Evolutionary conservation across 2,329 filamentous ascomycete species (phyloP).

Genomic region (Penicillium glabrum): DNA sequence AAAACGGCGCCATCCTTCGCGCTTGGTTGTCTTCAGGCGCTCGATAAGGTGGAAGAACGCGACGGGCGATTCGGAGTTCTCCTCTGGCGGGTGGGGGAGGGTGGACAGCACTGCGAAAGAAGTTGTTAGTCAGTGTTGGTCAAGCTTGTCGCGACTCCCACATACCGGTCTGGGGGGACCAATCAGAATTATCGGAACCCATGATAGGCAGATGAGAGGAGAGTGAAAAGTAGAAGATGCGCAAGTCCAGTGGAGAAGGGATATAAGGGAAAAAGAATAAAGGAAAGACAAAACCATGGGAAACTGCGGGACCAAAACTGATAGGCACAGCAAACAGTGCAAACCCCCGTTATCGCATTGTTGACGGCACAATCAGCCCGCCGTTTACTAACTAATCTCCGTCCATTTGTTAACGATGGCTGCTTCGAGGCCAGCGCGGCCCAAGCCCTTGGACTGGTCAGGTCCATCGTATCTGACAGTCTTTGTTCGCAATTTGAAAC

Average conservation of each 20-base stretch:
- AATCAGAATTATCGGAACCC: slow-evolving; percentile 32
- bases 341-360: slow-evolving; percentile 24
- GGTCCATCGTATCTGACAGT: slow-evolving; percentile 58
- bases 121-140: neutral
- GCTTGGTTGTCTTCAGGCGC: slow-evolving; percentile 91
- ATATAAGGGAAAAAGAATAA: neutral
- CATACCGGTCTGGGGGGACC: slow-evolving; percentile 39
- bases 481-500: slow-evolving; percentile 79
- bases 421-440: slow-evolving; percentile 28
- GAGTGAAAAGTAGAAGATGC: neutral
- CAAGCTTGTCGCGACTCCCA: neutral
- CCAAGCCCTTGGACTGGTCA: slow-evolving; percentile 36
- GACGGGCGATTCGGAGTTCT: slow-evolving; percentile 70
- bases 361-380: slow-evolving; percentile 18
- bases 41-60: slow-evolving; percentile 95
- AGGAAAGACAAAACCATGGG: slow-evolving; percentile 1
- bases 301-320: neutral
- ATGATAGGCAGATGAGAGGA: slow-evolving; percentile 18
- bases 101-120: slow-evolving; percentile 61
- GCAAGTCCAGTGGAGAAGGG: neutral
- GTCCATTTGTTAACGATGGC: slow-evolving; percentile 30
- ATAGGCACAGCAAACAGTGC: slow-evolving; percentile 22
- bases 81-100: slow-evolving; percentile 60
- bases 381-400: slow-evolving; percentile 10
- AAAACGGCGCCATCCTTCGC: slow-evolving; percentile 93